Conservation (phyloP, 805 yeast species). For the Isabelozyma heimii region DNA sequence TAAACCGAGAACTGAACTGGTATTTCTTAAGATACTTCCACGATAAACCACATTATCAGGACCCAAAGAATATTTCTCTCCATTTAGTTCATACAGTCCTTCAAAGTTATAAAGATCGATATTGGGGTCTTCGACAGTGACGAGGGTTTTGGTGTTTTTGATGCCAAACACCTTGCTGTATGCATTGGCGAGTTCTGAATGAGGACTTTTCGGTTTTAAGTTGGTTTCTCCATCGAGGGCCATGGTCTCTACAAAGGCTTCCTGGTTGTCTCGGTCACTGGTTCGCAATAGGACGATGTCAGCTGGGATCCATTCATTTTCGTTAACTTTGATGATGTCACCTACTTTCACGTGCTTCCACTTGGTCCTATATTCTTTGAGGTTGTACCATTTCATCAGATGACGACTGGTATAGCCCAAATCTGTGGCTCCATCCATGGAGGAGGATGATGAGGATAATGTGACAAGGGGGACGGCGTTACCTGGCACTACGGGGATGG, state of each 20-base stretch:
- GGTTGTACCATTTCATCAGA: slow-evolving; percentile 25
- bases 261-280: slow-evolving; percentile 55
- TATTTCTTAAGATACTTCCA: slow-evolving; percentile 87
- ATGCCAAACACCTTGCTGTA: slow-evolving; percentile 52
- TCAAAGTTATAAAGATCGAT: slow-evolving; percentile 87
- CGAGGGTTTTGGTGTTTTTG: slow-evolving; percentile 46
- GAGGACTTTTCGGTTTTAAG: slow-evolving; percentile 71
- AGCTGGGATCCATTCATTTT: slow-evolving; percentile 94
- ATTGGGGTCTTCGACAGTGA: slow-evolving; percentile 88
- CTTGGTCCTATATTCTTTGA: slow-evolving; percentile 27
- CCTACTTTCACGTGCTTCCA: slow-evolving; percentile 92
- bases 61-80: slow-evolving; percentile 55
- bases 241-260: slow-evolving; percentile 87
- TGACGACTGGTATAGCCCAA: slow-evolving; percentile 10
- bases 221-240: slow-evolving; percentile 98
- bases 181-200: slow-evolving; percentile 54
- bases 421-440: slow-evolving; percentile 3
- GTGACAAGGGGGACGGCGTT: slow-evolving; percentile 1
- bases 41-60: slow-evolving; percentile 85
- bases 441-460: slow-evolving; percentile 1
- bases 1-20: slow-evolving; percentile 68
- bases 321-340: slow-evolving; percentile 66
- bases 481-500: slow-evolving; percentile 17
- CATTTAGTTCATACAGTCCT: slow-evolving; percentile 57
- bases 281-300: slow-evolving; percentile 75